A percentile compares a stretch with the other conserved stretches of the same genome.
These are phyloP conservation scores for Desmodesmus armatus DNA, from an alignment of 139 green algal genomes.

Conservation along the genomic window DNA sequence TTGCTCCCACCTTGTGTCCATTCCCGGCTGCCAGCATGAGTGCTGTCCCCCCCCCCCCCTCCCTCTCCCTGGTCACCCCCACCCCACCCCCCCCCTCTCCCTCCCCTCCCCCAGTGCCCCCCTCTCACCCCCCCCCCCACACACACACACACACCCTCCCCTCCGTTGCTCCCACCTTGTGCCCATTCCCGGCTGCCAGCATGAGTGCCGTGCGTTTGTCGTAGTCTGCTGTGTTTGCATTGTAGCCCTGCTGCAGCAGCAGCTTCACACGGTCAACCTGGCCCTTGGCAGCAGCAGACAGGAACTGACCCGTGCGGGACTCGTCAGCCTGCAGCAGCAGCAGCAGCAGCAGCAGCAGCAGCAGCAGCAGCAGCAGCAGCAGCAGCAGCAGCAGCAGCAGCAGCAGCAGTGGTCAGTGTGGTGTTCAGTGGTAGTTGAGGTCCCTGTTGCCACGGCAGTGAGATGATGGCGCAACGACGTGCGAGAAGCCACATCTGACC, in stretches of 20 bases:
- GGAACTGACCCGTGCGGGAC: conserved; percentile 52
- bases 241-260: conserved; percentile 66
- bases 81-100: too few species aligned
- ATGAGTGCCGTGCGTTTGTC: conserved; percentile 63
- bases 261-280: conserved; percentile 32
- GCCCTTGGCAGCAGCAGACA: conserved; percentile 46
- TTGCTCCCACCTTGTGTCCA: too few species aligned
- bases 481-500: too few species aligned
- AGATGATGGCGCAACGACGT: neutral
- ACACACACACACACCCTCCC: too few species aligned
- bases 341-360: too few species aligned
- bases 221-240: conserved; percentile 58
- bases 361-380: neutral
- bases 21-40: too few species aligned
- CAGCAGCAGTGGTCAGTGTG: neutral
- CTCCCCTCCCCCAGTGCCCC: too few species aligned
- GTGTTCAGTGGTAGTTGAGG: neutral
- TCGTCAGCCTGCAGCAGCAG: conserved; percentile 20
- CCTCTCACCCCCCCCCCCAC: neutral
- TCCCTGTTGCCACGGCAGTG: neutral
- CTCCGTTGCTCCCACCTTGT: too few species aligned
- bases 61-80: too few species aligned
- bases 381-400: neutral
- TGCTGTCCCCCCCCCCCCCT: too few species aligned
- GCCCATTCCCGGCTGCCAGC: conserved; percentile 54